phyloP scores from a whole-genome alignment of 2,329 filamentous ascomycete genomes.

The Colletotrichum simmondsii region DNA sequence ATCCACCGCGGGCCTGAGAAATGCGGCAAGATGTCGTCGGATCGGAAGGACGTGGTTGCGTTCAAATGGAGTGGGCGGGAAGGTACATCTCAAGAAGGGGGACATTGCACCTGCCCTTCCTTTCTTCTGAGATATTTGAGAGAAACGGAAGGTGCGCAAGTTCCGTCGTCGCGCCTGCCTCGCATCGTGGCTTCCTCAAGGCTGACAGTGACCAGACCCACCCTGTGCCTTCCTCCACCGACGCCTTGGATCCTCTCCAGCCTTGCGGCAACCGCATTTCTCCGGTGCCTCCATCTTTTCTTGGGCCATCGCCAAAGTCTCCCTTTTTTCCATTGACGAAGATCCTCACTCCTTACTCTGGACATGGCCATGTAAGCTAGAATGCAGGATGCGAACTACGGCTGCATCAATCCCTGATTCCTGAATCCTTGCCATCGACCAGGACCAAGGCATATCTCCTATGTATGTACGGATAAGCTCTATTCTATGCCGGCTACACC shows the following conservation, averaged over 20 bases:
- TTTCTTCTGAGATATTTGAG: not conserved
- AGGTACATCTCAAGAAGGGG: not conserved
- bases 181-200: not conserved
- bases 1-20: not conserved
- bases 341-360: not conserved
- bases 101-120: not conserved
- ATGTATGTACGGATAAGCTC: not conserved
- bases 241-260: not conserved
- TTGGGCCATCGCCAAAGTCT: too few relatives aligned
- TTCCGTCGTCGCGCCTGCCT: not conserved
- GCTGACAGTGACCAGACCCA: not conserved
- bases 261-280: not conserved
- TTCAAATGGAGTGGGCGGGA: not conserved
- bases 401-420: not conserved
- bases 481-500: not conserved
- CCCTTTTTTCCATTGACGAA: not conserved
- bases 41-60: not conserved
- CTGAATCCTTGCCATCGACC: not conserved
- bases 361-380: not conserved
- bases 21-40: not conserved
- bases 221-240: not conserved
- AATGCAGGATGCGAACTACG: not conserved
- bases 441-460: not conserved
- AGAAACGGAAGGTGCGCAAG: not conserved
- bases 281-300: not conserved